These are phyloP conservation scores for Saitozyma sp. DNA, from an alignment of 768 basidiomycete genomes.

Conservation along the genomic window DNA sequence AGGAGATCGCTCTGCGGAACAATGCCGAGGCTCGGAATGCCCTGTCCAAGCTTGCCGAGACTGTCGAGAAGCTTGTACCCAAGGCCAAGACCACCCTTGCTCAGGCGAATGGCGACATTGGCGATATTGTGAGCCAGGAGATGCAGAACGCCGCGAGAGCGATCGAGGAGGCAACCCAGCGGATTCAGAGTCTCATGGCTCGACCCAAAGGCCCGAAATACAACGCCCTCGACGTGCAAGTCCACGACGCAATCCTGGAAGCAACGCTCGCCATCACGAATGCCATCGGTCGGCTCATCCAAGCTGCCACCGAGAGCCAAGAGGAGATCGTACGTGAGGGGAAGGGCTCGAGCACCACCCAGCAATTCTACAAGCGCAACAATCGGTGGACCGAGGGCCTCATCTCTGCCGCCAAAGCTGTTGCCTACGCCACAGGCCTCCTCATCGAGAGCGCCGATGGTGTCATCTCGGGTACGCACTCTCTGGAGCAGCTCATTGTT, in stretches of 20 bases:
- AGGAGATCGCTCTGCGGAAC: slow-evolving; percentile 84
- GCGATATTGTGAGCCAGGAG: slow-evolving; percentile 93
- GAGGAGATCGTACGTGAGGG: slow-evolving; percentile 97
- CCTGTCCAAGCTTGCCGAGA: slow-evolving; percentile 79
- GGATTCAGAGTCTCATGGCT: slow-evolving; percentile 85
- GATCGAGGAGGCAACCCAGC: slow-evolving; percentile 87
- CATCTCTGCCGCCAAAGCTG: slow-evolving; percentile 95
- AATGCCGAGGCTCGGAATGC: slow-evolving; percentile 82
- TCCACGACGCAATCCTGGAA: slow-evolving; percentile 94
- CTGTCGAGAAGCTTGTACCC: slow-evolving; percentile 80
- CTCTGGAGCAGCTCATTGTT: slow-evolving; percentile 96
- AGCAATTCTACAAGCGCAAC: slow-evolving; percentile 99
- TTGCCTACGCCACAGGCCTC: slow-evolving; percentile 91
- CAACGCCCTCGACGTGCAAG: slow-evolving; percentile 88
- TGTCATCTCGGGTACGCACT: slow-evolving; percentile 92
- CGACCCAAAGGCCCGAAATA: slow-evolving; percentile 81
- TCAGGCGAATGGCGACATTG: slow-evolving; percentile 85
- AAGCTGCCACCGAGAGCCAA: slow-evolving; percentile 95
- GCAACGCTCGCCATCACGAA: slow-evolving; percentile 93
- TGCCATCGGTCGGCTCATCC: slow-evolving; percentile 90
- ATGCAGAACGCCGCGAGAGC: slow-evolving; percentile 90
- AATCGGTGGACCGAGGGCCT: slow-evolving; percentile 99
- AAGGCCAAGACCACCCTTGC: slow-evolving; percentile 69
- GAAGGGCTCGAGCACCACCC: slow-evolving; percentile 82
- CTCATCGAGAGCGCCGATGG: slow-evolving; percentile 98